Evolutionary conservation across 2,329 filamentous ascomycete species (phyloP).

Genomic region (Huntiella moniliformis): DNA sequence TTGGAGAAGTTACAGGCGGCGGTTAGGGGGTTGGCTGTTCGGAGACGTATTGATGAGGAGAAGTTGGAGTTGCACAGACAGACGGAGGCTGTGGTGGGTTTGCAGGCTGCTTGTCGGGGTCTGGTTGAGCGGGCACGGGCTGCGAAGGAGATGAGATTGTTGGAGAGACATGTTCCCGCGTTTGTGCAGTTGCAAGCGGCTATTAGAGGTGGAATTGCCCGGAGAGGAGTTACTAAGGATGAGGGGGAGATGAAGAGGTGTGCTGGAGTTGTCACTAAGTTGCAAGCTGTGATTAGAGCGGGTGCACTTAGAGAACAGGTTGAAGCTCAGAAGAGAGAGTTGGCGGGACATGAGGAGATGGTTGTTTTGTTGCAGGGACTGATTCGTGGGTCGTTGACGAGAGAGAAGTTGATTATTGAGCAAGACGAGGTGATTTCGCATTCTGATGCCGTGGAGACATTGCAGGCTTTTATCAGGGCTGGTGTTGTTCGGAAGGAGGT

Average conservation of each 20-base stretch:
- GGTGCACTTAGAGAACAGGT: slow-evolving; percentile 34
- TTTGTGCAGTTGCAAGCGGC: slow-evolving; percentile 39
- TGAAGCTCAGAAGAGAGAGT: slow-evolving; percentile 25
- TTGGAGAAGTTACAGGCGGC: slow-evolving; percentile 40
- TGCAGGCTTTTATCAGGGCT: slow-evolving; percentile 36
- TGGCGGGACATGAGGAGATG: slow-evolving; percentile 28
- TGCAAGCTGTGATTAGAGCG: slow-evolving; percentile 36
- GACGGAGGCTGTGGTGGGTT: slow-evolving; percentile 43
- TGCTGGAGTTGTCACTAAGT: slow-evolving; percentile 21
- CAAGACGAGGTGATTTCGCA: slow-evolving; percentile 30
- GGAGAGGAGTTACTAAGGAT: slow-evolving; percentile 25
- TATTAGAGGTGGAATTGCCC: slow-evolving; percentile 32
- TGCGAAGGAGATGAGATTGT: slow-evolving; percentile 51
- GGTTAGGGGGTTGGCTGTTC: slow-evolving; percentile 42
- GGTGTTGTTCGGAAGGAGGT: slow-evolving; percentile 34
- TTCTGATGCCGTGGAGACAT: slow-evolving; percentile 22
- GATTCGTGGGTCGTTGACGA: slow-evolving; percentile 28
- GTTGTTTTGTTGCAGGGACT: slow-evolving; percentile 25
- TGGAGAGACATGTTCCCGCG: slow-evolving; percentile 31
- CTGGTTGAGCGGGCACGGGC: slow-evolving; percentile 60
- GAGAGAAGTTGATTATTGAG: slow-evolving; percentile 25
- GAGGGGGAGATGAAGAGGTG: slow-evolving; percentile 30
- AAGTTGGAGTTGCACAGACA: slow-evolving; percentile 46
- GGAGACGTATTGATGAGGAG: slow-evolving; percentile 29
- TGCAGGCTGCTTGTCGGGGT: slow-evolving; percentile 62